Evolutionary conservation across 2,329 filamentous ascomycete species (phyloP), one percentile per base, ranked within the genome.

Genomic region (Penicillium janthinellum): DNA sequence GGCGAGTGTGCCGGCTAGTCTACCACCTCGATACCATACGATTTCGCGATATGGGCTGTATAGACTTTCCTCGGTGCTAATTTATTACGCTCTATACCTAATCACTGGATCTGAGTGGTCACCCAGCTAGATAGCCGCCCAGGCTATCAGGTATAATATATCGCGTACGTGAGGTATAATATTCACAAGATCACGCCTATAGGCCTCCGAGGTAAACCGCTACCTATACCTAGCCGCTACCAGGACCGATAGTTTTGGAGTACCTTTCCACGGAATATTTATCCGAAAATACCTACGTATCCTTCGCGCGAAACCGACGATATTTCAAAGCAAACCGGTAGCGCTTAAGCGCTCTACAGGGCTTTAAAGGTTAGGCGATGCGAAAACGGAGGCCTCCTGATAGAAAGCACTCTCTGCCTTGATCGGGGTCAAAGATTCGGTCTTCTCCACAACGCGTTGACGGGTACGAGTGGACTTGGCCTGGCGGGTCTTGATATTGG

Each of bases 381-480:
- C 75, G 47, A 69, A 80, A 73, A 56, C 74, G 75, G 61, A 74
- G 72, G 59, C 68, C 69, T 69, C 58, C 17, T 67, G 34, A 74
- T 76, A 39, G 68, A 66, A 37, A 48, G 35, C 15, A 70, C 28
- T n/a, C 31, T 66, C 58, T 1, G 48, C 37, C 17, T 62, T 58
- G n/a, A 59, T 25, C 5, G 65, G 56, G 1, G 61, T 78, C 11
- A 75, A 70, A 15, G 74, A 71, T 38, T 75, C 70, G 10, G 67
- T 61, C 57, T 73, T 77, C 38, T 74, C 72, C 15, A 73, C 70
- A 10, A 72, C 71, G 42, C 70, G 77, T 65, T 79, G 74, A 38
- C 85, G 79, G 44, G 84, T 84, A 66, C 80, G 79, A 54, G 73
- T 79, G 38, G 85, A 82, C 67, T 88, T 88, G 14, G 83, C 80